Evolutionary conservation across 2,329 filamentous ascomycete genomes (phyloP).

Genomic region (Ascomycota sp.): DNA sequence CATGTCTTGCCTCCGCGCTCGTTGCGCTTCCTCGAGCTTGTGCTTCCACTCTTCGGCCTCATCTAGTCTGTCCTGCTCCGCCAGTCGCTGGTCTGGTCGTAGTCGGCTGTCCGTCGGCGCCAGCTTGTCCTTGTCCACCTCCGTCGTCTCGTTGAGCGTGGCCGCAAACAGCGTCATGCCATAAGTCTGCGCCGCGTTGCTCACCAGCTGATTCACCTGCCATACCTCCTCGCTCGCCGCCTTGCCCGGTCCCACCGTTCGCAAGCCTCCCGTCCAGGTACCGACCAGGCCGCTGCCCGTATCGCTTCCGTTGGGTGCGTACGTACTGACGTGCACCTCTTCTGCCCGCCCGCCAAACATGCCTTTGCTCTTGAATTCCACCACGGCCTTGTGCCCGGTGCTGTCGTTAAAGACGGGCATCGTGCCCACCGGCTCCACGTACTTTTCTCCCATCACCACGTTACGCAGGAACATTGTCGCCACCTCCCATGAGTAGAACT

Average conservation of each 20-base stretch:
- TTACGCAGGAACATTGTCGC: conserved; percentile 87
- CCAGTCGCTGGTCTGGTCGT: conserved; percentile 69
- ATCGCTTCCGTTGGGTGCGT: conserved; percentile 42
- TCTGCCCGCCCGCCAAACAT: conserved; percentile 94
- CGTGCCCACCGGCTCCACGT: conserved; percentile 80
- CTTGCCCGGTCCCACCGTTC: conserved; percentile 42
- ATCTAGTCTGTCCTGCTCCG: conserved; percentile 67
- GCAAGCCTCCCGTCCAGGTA: conserved; percentile 65
- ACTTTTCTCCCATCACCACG: conserved; percentile 95
- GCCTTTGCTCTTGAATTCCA: conserved; percentile 83
- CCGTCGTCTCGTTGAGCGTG: conserved; percentile 68
- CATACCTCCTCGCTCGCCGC: conserved; percentile 50
- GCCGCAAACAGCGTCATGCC: conserved; percentile 79
- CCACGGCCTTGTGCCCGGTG: conserved; percentile 62
- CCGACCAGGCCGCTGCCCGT: conserved; percentile 51
- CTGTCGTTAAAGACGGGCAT: conserved; percentile 76
- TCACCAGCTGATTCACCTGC: conserved; percentile 57
- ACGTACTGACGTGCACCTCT: conserved; percentile 62
- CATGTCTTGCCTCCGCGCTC: conserved; percentile 49
- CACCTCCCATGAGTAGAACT: conserved; percentile 73
- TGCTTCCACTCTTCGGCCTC: conserved; percentile 69
- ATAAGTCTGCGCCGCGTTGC: conserved; percentile 61
- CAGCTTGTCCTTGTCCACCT: conserved; percentile 52
- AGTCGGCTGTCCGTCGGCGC: conserved; percentile 69
- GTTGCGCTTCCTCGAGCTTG: conserved; percentile 67